Base-by-base conservation (phyloP, 2,329 filamentous ascomycete species). In the Phyllosticta capitalensis region DNA sequence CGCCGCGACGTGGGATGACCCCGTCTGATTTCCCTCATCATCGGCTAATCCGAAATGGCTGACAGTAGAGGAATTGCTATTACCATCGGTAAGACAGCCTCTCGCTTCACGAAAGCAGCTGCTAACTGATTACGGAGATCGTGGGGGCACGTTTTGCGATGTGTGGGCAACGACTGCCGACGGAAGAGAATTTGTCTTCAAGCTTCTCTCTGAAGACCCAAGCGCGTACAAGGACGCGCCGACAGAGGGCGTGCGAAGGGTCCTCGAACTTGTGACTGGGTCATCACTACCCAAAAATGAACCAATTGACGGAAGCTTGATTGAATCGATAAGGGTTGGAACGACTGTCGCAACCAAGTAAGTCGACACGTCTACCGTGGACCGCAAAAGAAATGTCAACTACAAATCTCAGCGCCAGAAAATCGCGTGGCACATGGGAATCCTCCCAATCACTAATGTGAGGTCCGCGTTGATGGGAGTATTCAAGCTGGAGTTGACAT, bases 211-310 rank as follows among this genome's bases (percentile, higher is more conserved):
- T 10, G 62, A 65, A 57, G 68, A 70, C 57, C 69, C 69, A 1
- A 51, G 56, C 1, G 68, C 70, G 52, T 72, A 70, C 54, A 52
- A 61, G 14, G 68, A 72, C 64, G 69, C 69, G 5, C 69, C 69
- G 2, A 67, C 65, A 14, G 69, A 72, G 64, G 68, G 66, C 22
- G 69, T 71, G n/a, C 62, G 69, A 24, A 61, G 69, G 9, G 66
- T 72, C 9, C 61, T 71, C 20, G 66, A 69, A 51, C 52, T 45
- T 6, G 9, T 56, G 5, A 61, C 57, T 9, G 63, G 62, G 14
- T 56, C 38, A 20, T 10, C 58, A 2, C 61, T 68, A n/a, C 65
- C 67, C 7, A 63, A 65, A 7, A 63, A 63, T 14, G 28, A 65
- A 53, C 65, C 65, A 48, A 63, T 71, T 30, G 61, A 67, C 54